Evolutionary conservation across 352 stramenopile species (phyloP).

Genomic region (Aphanomyces euteiches): DNA sequence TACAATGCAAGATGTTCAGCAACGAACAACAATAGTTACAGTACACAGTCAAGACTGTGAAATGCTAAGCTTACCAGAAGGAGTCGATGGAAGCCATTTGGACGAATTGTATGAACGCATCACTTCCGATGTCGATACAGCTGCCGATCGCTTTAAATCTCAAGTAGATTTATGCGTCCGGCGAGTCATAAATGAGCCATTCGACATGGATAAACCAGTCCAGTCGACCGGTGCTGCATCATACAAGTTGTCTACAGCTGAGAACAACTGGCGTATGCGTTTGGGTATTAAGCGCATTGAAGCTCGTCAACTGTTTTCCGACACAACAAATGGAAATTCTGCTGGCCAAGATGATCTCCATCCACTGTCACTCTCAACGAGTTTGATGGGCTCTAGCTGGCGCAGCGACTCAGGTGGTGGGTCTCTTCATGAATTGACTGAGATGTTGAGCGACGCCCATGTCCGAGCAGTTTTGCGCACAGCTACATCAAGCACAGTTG

Average conservation of each 20-base stretch:
- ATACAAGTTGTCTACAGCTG: conserved; percentile 60
- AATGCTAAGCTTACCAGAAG: background rate
- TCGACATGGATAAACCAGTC: background rate
- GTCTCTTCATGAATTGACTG: conserved; percentile 46
- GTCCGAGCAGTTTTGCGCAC: conserved; percentile 25
- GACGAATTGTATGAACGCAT: background rate
- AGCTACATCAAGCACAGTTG: conserved; percentile 24
- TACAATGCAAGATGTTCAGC: conserved; percentile 10
- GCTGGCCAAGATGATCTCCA: too few species aligned
- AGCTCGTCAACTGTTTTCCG: background rate
- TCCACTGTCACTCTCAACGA: background rate
- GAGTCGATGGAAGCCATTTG: background rate
- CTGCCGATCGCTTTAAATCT: background rate
- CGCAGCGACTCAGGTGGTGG: conserved; percentile 47
- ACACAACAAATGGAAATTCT: background rate
- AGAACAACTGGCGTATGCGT: conserved; percentile 75
- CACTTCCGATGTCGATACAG: conserved; percentile 1
- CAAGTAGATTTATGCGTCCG: background rate
- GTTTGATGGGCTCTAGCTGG: conserved; percentile 42
- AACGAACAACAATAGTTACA: conserved; percentile 1
- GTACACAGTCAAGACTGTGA: conserved; percentile 6
- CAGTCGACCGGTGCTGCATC: conserved; percentile 17
- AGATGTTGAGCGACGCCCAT: conserved; percentile 24
- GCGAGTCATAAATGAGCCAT: conserved; percentile 4
- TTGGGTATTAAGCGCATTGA: conserved; percentile 50